Conservation (phyloP, 352 stramenopile species). For the Globisporangium parvum region DNA sequence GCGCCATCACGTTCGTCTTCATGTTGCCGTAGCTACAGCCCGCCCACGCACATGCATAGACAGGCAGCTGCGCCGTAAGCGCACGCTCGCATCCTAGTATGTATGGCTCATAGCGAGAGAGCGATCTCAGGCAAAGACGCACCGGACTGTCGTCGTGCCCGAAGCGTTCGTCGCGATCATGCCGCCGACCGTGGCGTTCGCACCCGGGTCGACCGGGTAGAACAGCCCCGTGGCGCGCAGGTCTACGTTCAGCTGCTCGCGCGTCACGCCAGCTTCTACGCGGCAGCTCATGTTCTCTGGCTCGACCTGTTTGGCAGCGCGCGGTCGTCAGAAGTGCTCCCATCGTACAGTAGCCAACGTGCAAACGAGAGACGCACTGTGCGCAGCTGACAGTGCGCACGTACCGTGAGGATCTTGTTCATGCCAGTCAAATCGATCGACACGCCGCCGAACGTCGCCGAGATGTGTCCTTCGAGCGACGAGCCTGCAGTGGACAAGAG, state of each 20-base stretch:
- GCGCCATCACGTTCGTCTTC: constrained; percentile 92
- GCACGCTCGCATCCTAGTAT: background rate
- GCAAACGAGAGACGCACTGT: background rate
- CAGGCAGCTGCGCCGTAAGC: background rate
- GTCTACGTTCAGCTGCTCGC: constrained; percentile 88
- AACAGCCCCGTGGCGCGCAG: constrained; percentile 87
- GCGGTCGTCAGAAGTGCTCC: background rate
- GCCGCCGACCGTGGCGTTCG: constrained; percentile 94
- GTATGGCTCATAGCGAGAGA: too few species aligned
- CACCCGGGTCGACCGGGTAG: constrained; percentile 97
- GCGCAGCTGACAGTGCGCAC: background rate
- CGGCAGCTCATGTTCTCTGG: constrained; percentile 86
- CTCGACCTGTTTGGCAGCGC: constrained; percentile 28
- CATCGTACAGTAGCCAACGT: too few species aligned
- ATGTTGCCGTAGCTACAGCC: constrained; percentile 94
- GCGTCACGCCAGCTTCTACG: constrained; percentile 93
- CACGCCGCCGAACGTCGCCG: constrained; percentile 82
- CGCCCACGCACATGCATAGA: background rate
- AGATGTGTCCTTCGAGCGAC: constrained; percentile 96
- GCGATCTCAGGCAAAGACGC: background rate
- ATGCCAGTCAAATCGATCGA: constrained; percentile 88
- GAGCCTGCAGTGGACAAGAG: constrained; percentile 34
- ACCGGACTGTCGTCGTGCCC: constrained; percentile 85
- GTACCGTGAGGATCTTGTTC: constrained; percentile 61
- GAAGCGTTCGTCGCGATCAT: constrained; percentile 92